Base-by-base conservation (phyloP, 306 rosid genomes). In the Citrullus mucosospermus region DNA sequence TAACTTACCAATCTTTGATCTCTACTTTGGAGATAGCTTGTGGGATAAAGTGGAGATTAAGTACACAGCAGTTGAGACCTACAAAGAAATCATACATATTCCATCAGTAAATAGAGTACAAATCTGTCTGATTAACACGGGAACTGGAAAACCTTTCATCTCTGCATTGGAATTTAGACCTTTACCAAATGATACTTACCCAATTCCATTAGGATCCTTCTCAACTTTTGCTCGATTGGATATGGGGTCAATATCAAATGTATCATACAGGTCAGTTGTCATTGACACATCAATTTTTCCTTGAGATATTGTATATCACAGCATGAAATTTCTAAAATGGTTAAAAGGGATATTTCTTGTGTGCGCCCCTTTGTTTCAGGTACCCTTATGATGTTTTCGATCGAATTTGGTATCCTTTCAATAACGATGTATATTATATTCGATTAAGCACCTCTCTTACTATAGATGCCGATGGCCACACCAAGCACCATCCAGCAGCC, bases 211-310 rank as follows among this genome's bases (percentile, higher is more conserved):
- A 30, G 82, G 79, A n/a, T 72, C 85, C 16, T 82, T 78, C 20
- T 61, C 56, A 18, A 75, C 44, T 28, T 16, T 36, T 14, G 6
- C 5, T 20, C 77, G 85, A 65, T 2, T 51, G 17, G 70, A 82
- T 50, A 28, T 59, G 51, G 85, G 85, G 44, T 63, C 63, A 6
- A 14, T 12, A 34, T 8, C 30, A 30, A 16, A 2, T 6, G 13
- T 9, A 68, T 6, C 56, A 57, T 82, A 80, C 83, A 77, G 91
- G 87, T 89, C 6, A 83, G 44, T 51, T 25, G 15, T 28, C 50
- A 46, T 46, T 20, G 57, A 43, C 15, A n/a, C 32, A 44, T 43
- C 76, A 70, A 46, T 2, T 43, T n/a, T 20, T 20, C 8, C 25
- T 2, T 18, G 16, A 5, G 22, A 11, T 22, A 2, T 8, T 10